Conservation (phyloP, 2,329 filamentous ascomycete species). For the Sporothrix euskadiensis region DNA sequence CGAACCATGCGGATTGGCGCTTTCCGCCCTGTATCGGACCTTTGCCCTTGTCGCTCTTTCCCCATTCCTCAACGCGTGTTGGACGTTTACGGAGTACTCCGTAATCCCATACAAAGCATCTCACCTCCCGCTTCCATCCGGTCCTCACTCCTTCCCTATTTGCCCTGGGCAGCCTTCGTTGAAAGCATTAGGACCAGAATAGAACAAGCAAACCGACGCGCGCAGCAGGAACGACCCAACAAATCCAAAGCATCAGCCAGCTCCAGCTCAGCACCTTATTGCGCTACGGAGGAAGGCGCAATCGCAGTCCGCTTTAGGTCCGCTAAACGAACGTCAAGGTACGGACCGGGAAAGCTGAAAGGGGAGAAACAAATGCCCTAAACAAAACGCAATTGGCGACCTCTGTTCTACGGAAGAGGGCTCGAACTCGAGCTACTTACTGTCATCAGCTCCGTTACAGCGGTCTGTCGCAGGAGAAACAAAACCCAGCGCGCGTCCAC, state of each 20-base stretch:
- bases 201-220: neutral
- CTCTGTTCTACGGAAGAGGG: neutral
- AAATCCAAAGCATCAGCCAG: conserved; percentile 19
- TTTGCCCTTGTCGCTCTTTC: neutral
- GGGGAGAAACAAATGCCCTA: neutral
- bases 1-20: conserved; percentile 32
- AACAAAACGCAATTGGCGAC: neutral
- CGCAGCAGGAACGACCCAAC: conserved; percentile 17
- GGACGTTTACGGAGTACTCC: too few relatives aligned
- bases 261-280: neutral
- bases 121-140: neutral
- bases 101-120: neutral
- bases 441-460: conserved; percentile 3
- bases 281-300: conserved; percentile 21
- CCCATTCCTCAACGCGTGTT: neutral
- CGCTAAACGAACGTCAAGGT: neutral
- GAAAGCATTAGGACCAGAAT: neutral
- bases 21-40: conserved; percentile 30
- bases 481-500: conserved; percentile 14
- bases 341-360: neutral
- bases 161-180: neutral
- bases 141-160: neutral
- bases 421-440: neutral
- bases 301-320: neutral
- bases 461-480: conserved; percentile 3